These are phyloP conservation scores for Ceratobasidium sp. DNA, from an alignment of 1,284 basidiomycete species.

Conservation along the genomic window DNA sequence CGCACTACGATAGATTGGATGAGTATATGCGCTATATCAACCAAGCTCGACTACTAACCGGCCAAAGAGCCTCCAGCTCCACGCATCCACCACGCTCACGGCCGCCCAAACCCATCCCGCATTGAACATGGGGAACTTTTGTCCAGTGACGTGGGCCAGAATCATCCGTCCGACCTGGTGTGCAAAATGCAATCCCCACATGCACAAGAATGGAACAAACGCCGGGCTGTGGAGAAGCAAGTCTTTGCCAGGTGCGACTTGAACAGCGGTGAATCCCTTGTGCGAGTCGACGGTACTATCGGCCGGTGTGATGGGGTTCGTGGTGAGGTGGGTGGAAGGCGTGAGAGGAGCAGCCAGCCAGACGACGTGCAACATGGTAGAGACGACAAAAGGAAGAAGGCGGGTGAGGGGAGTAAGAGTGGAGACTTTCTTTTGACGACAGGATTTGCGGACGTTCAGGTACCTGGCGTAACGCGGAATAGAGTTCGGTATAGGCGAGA, in stretches of 20 bases:
- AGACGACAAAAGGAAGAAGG: constrained; percentile 80
- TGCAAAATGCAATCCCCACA: constrained; percentile 88
- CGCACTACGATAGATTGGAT: constrained; percentile 51
- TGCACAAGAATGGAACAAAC: constrained; percentile 86
- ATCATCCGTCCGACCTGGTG: constrained; percentile 93
- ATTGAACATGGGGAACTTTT: constrained; percentile 87
- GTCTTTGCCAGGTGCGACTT: constrained; percentile 32
- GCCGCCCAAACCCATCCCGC: constrained; percentile 84
- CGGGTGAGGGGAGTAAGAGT: constrained; percentile 68
- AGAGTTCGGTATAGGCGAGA: too few relatives aligned
- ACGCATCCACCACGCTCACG: constrained; percentile 83
- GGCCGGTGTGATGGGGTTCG: constrained; percentile 53
- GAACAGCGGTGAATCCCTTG: constrained; percentile 36
- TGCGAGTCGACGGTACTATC: constrained; percentile 38
- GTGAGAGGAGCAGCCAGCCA: constrained; percentile 76
- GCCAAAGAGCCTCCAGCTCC: constrained; percentile 69
- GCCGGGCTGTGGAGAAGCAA: constrained; percentile 58
- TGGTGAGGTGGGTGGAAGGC: constrained; percentile 49
- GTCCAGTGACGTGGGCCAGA: constrained; percentile 88
- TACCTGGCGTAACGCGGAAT: too few relatives aligned
- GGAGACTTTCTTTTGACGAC: constrained; percentile 53
- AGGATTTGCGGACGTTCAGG: constrained; percentile 71
- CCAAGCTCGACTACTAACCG: constrained; percentile 56
- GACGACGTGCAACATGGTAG: constrained; percentile 70
- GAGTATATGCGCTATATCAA: constrained; percentile 1